Base-by-base conservation (phyloP, 805 yeast genomes). In the Sungouiozyma ichnusensis region DNA sequence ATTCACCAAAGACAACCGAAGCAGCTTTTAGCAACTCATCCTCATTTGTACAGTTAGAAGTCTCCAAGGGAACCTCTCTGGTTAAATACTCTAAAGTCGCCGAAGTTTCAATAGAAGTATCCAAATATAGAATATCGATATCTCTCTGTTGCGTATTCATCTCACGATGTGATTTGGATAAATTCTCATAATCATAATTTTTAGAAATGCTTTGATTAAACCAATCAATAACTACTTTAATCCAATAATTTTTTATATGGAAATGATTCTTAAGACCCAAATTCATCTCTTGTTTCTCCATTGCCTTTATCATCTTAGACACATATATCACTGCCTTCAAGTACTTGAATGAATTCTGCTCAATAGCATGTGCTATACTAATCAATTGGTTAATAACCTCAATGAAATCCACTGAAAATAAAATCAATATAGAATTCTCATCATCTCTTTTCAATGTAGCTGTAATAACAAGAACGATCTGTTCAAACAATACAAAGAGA, bases 1-100 rank as follows among this genome's bases (percentile, higher is more conserved):
- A 81, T 46, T 78, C 79, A 2, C 80, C 77, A 60, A 82, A 82
- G n/a, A 76, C 69, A 39, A 79, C 72, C 20, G 75, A 74, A 49
- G 73, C 73, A 32, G 74, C 69, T 47, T 72, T 73, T 24, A 64
- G 64, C 24, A 74, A 53, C 47, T 77, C 81, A 14, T 63, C 64
- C 37, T 71, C 76, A 41, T 67, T 65, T 15, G 67, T 64, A 20
- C 74, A 76, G 44, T 65, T 78, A 20, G 74, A 79, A 24, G 73
- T 68, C 41, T 77, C 86, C 36, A 79, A 56, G 4, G 79, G 70
- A 35, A 79, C 57, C 6, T 69, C 67, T 31, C 71, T 72, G 20
- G 82, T 66, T 16, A 77, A 68, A n/a, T 70, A 53, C 3, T 78
- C 67, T 43, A 82, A 55, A 19, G 78, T 72, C 46, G 68, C 68